Evolutionary conservation across 1,284 basidiomycete genomes (phyloP).

Genomic region (Naganishia sp.): DNA sequence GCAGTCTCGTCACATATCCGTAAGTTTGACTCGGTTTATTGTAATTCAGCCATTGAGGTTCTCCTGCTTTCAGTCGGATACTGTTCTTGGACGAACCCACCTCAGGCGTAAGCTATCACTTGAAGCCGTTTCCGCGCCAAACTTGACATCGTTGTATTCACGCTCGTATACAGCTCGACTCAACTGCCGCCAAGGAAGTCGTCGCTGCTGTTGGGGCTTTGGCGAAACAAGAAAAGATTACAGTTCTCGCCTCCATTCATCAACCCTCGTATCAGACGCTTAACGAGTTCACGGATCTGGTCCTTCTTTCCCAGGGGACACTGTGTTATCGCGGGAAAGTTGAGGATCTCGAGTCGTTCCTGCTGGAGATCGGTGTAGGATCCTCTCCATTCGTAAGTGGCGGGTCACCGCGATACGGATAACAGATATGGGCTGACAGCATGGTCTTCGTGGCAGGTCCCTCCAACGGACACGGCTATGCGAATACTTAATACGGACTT

Average conservation of each 20-base stretch:
- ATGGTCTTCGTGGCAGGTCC: conserved; percentile 33
- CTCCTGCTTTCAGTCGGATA: conserved; percentile 32
- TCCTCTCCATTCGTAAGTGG: conserved; percentile 34
- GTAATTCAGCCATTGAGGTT: neutral
- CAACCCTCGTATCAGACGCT: conserved; percentile 50
- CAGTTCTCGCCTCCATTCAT: conserved; percentile 50
- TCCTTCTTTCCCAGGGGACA: conserved; percentile 45
- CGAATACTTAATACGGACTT: conserved; percentile 47
- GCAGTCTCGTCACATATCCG: conserved; percentile 46
- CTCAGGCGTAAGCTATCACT: conserved; percentile 37
- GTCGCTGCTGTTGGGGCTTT: conserved; percentile 42
- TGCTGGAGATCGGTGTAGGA: conserved; percentile 37
- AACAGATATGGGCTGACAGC: neutral
- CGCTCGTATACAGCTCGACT: conserved; percentile 35
- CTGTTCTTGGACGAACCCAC: conserved; percentile 54
- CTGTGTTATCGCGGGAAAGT: conserved; percentile 40
- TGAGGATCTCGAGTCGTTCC: conserved; percentile 36
- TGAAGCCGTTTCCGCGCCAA: neutral
- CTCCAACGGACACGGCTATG: conserved; percentile 47
- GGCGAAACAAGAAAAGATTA: conserved; percentile 40
- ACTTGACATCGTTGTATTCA: too few species aligned
- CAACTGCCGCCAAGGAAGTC: conserved; percentile 45
- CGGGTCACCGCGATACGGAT: neutral
- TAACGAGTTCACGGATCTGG: conserved; percentile 43
- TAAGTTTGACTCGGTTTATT: neutral